A percentile compares a stretch with the other conserved stretches of the same genome.
Evolutionary conservation across 2,329 filamentous ascomycete species (phyloP).

Genomic region (Colletotrichum magnum): DNA sequence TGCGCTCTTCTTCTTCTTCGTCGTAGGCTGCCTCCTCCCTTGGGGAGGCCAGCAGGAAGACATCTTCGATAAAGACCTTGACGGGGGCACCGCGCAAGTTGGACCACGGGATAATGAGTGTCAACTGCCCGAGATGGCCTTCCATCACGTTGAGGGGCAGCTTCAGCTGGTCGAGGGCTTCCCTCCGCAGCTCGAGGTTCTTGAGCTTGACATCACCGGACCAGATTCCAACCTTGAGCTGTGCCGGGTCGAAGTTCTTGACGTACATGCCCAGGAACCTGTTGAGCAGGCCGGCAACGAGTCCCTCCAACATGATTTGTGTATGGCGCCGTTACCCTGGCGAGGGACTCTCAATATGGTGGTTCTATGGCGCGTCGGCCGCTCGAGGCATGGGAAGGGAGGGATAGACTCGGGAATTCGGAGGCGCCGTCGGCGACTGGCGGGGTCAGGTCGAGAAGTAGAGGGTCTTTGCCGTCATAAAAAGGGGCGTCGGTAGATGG

Average conservation of each 20-base stretch:
- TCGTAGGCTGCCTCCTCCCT: conserved; percentile 96
- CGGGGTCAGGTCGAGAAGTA: neutral
- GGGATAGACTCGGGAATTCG: conserved; percentile 30
- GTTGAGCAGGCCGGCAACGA: conserved; percentile 97
- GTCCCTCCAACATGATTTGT: conserved; percentile 91
- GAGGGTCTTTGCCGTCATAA: conserved; percentile 19
- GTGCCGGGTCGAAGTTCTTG: conserved; percentile 98
- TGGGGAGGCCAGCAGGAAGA: conserved; percentile 93
- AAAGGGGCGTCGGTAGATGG: conserved; percentile 7
- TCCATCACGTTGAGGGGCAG: conserved; percentile 97
- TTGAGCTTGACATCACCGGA: conserved; percentile 96
- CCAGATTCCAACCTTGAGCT: conserved; percentile 99
- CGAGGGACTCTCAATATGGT: conserved; percentile 46
- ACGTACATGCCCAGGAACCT: conserved; percentile 99
- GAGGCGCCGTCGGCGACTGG: conserved; percentile 4
- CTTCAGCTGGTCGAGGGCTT: conserved; percentile 97
- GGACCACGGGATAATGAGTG: conserved; percentile 95
- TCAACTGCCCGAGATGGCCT: conserved; percentile 92
- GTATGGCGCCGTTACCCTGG: conserved; percentile 79
- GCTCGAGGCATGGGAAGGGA: conserved; percentile 27
- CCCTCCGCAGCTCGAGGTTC: conserved; percentile 91
- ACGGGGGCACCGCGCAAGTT: conserved; percentile 96
- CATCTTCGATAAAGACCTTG: conserved; percentile 95
- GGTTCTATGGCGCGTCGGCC: conserved; percentile 20
- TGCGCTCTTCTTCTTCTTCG: conserved; percentile 89